Conservation (phyloP, 495 filamentous ascomycete species). For the Neurospora sp. region DNA sequence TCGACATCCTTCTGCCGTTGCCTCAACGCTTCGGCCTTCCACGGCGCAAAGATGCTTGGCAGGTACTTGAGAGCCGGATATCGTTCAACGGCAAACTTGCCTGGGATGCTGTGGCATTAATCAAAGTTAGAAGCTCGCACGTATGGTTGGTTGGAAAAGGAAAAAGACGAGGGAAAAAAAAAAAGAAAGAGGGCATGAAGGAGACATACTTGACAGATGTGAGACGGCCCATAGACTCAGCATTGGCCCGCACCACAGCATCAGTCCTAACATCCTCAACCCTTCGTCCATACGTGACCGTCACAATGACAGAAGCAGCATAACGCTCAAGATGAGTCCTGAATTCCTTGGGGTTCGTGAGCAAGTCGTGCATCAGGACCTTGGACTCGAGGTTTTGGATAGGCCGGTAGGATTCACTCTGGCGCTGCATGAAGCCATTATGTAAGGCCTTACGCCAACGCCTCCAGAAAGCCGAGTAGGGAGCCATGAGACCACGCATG, state of each 20-base stretch:
- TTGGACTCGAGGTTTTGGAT: slow-evolving; percentile 46
- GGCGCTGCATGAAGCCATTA: slow-evolving; percentile 43
- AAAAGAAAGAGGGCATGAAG: too few relatives aligned
- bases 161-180: too few relatives aligned
- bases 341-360: slow-evolving; percentile 21
- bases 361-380: slow-evolving; percentile 38
- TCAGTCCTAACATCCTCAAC: slow-evolving; percentile 44
- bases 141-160: background rate
- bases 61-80: slow-evolving; percentile 46
- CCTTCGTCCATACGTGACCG: slow-evolving; percentile 47
- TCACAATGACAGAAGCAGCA: slow-evolving; percentile 48
- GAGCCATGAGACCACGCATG: slow-evolving; percentile 40
- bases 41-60: slow-evolving; percentile 44
- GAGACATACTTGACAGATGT: slow-evolving; percentile 40
- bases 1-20: slow-evolving; percentile 40
- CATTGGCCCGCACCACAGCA: slow-evolving; percentile 40
- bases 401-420: slow-evolving; percentile 42
- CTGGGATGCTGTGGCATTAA: slow-evolving; percentile 33
- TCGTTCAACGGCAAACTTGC: slow-evolving; percentile 47
- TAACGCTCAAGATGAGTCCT: slow-evolving; percentile 40
- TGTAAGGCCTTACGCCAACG: slow-evolving; percentile 47
- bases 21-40: slow-evolving; percentile 44
- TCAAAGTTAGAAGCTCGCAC: background rate
- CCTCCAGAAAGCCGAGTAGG: slow-evolving; percentile 42
- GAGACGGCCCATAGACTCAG: slow-evolving; percentile 46